These are phyloP conservation scores for Suillus discolor DNA, from an alignment of 768 basidiomycete species.

Conservation along the genomic window DNA sequence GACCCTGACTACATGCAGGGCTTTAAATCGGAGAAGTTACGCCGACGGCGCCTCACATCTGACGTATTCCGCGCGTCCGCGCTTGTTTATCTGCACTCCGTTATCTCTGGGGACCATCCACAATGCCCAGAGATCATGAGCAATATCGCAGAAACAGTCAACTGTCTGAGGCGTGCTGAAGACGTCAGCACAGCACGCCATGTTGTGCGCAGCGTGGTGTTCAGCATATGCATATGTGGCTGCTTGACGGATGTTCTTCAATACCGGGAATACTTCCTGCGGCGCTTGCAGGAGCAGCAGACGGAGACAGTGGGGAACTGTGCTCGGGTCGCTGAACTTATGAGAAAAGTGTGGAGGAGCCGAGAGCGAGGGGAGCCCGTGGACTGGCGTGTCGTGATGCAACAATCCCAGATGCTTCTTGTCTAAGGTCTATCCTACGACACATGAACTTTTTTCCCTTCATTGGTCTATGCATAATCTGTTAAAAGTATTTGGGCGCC, in stretches of 20 bases:
- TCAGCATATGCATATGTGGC: conserved; percentile 74
- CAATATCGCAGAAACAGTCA: conserved; percentile 58
- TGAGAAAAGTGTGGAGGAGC: conserved; percentile 59
- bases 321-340: conserved; percentile 49
- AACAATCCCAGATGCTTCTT: conserved; percentile 49
- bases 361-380: conserved; percentile 44
- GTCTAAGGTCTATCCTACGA: conserved; percentile 33
- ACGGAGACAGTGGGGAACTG: conserved; percentile 67
- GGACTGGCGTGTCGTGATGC: conserved; percentile 64
- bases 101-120: conserved; percentile 75
- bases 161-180: conserved; percentile 43
- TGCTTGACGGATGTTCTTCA: conserved; percentile 57
- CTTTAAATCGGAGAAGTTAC: conserved; percentile 13
- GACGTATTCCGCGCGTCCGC: conserved; percentile 77
- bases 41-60: conserved; percentile 49
- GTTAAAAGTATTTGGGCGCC: conserved; percentile 2
- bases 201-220: conserved; percentile 79
- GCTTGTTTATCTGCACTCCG: conserved; percentile 72
- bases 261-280: conserved; percentile 46
- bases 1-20: conserved; percentile 4
- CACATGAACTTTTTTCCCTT: not conserved
- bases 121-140: conserved; percentile 62
- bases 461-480: not conserved
- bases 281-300: conserved; percentile 52
- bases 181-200: conserved; percentile 44